Conservation (phyloP, 441 rosid species). For the Dalechampia spathulata region DNA sequence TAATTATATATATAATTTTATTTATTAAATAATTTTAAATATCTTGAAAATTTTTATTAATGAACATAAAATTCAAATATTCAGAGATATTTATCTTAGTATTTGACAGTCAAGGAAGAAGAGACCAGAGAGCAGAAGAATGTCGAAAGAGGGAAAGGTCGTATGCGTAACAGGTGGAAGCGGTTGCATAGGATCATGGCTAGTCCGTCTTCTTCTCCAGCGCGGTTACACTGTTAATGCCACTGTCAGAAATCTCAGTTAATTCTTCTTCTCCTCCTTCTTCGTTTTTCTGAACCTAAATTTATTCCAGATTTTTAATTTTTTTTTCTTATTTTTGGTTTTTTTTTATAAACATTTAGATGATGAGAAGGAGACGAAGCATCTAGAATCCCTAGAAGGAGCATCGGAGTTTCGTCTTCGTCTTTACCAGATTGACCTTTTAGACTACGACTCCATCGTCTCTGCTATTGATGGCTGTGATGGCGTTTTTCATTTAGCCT, state of each 20-base stretch:
- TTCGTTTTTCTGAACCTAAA: background rate
- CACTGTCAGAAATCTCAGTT: conserved; percentile 69
- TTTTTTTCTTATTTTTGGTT: background rate
- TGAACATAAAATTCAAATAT: too few relatives aligned
- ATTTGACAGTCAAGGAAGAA: too few relatives aligned
- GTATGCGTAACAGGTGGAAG: conserved; percentile 85
- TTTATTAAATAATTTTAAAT: too few relatives aligned
- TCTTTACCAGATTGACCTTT: conserved; percentile 79
- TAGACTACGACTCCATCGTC: conserved; percentile 51
- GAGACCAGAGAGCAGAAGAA: conserved; percentile 9
- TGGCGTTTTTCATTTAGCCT: conserved; percentile 88
- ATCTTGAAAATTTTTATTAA: too few relatives aligned
- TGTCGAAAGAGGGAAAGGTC: conserved; percentile 27
- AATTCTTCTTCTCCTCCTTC: too few relatives aligned
- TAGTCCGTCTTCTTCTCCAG: conserved; percentile 60
- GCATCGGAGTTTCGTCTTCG: conserved; percentile 59
- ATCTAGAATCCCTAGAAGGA: conserved; percentile 64
- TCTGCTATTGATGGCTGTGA: conserved; percentile 57
- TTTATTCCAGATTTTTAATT: background rate
- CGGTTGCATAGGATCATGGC: conserved; percentile 86
- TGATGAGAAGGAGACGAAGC: conserved; percentile 74
- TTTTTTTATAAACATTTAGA: conserved; percentile 22
- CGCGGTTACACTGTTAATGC: conserved; percentile 80
- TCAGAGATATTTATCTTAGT: too few relatives aligned
- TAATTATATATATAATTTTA: too few relatives aligned